These are phyloP conservation scores for Alisma plantagoaquatica DNA, from an alignment of 106 monocot species.

Conservation along the genomic window DNA sequence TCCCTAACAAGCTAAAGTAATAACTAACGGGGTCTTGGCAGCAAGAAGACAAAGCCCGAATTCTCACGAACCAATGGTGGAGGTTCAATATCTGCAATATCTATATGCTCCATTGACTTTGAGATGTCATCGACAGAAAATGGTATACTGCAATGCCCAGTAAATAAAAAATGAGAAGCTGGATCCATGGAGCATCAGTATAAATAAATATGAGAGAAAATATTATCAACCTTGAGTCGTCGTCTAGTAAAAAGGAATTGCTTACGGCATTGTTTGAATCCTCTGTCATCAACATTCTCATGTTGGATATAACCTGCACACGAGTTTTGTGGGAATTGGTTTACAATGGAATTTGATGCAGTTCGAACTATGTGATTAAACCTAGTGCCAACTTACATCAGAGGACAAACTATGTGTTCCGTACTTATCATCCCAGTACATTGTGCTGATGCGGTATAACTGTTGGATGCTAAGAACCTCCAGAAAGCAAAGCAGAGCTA, in stretches of 20 bases:
- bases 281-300: constrained; percentile 95
- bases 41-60: constrained; percentile 81
- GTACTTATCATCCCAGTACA: constrained; percentile 99
- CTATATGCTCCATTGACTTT: constrained; percentile 94
- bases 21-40: constrained; percentile 67
- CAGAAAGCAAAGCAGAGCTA: constrained; percentile 11
- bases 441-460: constrained; percentile 91
- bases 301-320: constrained; percentile 83
- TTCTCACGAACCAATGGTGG: constrained; percentile 87
- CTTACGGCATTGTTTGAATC: constrained; percentile 92
- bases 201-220: neutral
- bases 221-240: constrained; percentile 70
- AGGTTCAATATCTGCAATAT: constrained; percentile 84
- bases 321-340: neutral
- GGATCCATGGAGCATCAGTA: neutral
- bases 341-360: neutral
- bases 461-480: constrained; percentile 97
- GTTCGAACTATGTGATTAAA: no score
- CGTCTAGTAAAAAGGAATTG: constrained; percentile 96
- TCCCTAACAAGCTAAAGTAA: no score
- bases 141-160: constrained; percentile 64
- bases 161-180: constrained; percentile 1
- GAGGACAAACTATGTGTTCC: constrained; percentile 92
- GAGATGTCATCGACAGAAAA: constrained; percentile 98
- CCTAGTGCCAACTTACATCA: constrained; percentile 71